These are phyloP conservation scores for Inga leiocalycina DNA, from an alignment of 306 rosid species.

Conservation along the genomic window DNA sequence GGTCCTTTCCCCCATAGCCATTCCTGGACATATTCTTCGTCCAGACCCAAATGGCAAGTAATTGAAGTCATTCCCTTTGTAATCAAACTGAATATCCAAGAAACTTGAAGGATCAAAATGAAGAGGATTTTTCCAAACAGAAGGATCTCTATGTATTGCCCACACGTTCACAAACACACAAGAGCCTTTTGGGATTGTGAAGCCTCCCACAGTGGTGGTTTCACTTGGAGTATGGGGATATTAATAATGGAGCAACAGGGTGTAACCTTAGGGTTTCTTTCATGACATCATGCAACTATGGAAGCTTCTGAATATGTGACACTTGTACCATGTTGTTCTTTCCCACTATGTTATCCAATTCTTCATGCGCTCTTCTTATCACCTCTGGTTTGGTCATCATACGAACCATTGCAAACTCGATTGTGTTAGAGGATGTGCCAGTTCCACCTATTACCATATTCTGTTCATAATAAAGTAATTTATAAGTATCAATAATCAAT, in stretches of 20 bases:
- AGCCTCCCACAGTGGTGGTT: constrained; percentile 55
- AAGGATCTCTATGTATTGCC: too few species aligned
- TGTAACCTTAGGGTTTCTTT: constrained; percentile 72
- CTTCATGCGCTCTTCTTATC: constrained; percentile 46
- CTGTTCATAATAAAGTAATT: too few species aligned
- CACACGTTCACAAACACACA: constrained; percentile 68
- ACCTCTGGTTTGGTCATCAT: constrained; percentile 50
- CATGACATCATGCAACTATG: constrained; percentile 64
- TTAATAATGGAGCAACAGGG: constrained; percentile 53
- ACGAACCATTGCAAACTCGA: constrained; percentile 69
- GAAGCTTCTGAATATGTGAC: constrained; percentile 49
- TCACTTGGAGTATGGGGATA: constrained; percentile 65
- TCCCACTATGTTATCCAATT: constrained; percentile 42
- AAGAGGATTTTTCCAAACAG: neutral
- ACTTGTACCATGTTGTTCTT: constrained; percentile 60
- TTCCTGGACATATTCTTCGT: too few species aligned
- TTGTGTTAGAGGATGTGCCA: too few species aligned
- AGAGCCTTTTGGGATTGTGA: constrained; percentile 63
- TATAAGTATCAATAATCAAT: too few species aligned
- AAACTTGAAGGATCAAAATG: neutral
- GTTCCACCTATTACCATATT: too few species aligned
- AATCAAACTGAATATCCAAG: neutral
- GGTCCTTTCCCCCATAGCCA: too few species aligned
- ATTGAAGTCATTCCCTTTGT: too few species aligned
- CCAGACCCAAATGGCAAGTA: too few species aligned